Evolutionary conservation across 768 basidiomycete genomes (phyloP), one percentile per base, ranked within the genome.

Genomic region (Agaricus subrufescens): DNA sequence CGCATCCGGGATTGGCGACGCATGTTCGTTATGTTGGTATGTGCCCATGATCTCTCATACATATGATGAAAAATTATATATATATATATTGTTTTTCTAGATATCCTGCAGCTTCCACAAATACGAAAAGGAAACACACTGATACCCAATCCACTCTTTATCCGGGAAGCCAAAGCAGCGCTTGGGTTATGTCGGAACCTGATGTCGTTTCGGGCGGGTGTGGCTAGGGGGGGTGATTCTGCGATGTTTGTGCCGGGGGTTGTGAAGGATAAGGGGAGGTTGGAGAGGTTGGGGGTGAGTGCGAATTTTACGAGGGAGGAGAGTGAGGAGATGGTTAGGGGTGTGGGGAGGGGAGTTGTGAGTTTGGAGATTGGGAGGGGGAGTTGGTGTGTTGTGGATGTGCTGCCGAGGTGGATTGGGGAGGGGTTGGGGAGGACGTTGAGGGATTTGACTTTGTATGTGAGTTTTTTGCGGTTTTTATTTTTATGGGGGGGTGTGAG

Each of bases 371-470:
- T 91, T 27, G 82, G 89, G 49, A 74, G 68, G 50, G 80, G 83
- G n/a, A 82, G 82, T 3, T 85, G 84, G 83, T 80, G 78, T 60
- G 67, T 86, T 23, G 70, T 86, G 51, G 78, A 86, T 63, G 60
- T 72, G 6, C 63, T 91, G 19, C 85, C 88, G 9, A 65, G 60
- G 23, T 91, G 89, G 88, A 81, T 78, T 1, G 69, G 89, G 61
- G 75, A 73, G 2, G 75, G 70, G 30, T 69, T 59, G 45, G 46
- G 45, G 9, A 44, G 26, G 3, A 57, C 58, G 6, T 50, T 62
- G 46, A 54, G 23, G 23, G 48, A 50, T 29, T 42, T 91, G 60
- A 82, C 82, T 0, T 67, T 91, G 44, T 82, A 72, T 62, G 89
- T 89, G 62, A 54, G 86, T 73, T 14, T 46, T 9, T 7, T 46